phyloP scores from a whole-genome alignment of 1,284 basidiomycete species.

The Neolentinus lepideus region DNA sequence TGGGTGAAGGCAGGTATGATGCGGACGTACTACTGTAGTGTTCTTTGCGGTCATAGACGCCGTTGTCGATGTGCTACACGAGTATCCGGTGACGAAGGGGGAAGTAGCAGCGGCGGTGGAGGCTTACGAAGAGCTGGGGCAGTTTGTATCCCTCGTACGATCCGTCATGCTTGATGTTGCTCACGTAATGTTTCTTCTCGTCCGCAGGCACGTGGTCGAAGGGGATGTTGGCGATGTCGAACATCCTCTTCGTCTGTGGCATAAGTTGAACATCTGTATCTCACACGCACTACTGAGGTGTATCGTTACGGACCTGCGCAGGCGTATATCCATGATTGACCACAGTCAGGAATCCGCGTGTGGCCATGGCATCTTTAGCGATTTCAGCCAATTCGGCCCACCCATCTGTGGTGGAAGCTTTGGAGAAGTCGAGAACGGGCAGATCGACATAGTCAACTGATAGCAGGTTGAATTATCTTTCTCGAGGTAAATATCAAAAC shows the following conservation, averaged over 20 bases:
- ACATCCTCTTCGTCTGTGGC: constrained; percentile 36
- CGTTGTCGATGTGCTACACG: constrained; percentile 43
- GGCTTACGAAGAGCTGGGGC: constrained; percentile 43
- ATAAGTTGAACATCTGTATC: not conserved
- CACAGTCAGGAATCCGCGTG: constrained; percentile 60
- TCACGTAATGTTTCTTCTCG: constrained; percentile 49
- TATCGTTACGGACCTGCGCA: constrained; percentile 28
- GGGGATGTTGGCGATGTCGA: constrained; percentile 59
- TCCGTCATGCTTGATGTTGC: constrained; percentile 41
- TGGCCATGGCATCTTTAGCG: constrained; percentile 49
- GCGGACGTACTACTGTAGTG: constrained; percentile 12
- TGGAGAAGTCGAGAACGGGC: constrained; percentile 54
- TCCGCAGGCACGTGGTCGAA: constrained; percentile 44
- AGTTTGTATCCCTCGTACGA: constrained; percentile 57
- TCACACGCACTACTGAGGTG: not conserved
- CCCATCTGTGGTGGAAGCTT: constrained; percentile 38
- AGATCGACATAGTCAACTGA: constrained; percentile 65
- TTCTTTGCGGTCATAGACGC: constrained; percentile 52
- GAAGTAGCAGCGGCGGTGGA: constrained; percentile 29
- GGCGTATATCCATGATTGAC: constrained; percentile 48
- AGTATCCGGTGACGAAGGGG: not conserved
- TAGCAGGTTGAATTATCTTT: not conserved
- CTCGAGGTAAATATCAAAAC: not conserved
- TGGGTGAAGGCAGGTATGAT: not conserved
- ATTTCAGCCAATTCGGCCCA: constrained; percentile 37